Conservation (phyloP, 2,329 filamentous ascomycete species). For the Microsporum ferrugineum region DNA sequence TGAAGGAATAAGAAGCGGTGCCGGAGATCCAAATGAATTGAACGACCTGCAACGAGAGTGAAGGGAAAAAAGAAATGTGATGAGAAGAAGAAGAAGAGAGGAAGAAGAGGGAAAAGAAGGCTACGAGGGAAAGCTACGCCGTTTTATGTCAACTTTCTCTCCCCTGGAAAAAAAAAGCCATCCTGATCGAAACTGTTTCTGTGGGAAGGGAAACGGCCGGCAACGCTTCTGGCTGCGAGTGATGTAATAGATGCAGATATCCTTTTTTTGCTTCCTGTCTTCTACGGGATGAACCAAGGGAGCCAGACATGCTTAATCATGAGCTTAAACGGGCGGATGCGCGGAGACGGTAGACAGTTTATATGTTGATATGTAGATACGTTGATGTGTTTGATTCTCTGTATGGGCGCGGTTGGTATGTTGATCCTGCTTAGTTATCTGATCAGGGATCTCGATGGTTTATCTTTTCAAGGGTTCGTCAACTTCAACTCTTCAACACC, state of each 20-base stretch:
- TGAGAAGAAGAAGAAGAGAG: neutral
- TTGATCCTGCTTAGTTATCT: neutral
- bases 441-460: neutral
- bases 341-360: no score
- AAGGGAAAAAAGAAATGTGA: neutral
- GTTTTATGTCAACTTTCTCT: no score
- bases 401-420: neutral
- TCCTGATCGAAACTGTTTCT: no score
- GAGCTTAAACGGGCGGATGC: no score
- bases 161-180: no score
- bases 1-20: neutral
- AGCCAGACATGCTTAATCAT: no score
- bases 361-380: neutral
- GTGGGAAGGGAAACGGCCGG: no score
- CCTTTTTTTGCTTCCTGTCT: no score
- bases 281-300: no score
- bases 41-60: neutral
- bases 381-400: neutral
- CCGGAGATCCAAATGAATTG: neutral
- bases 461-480: neutral
- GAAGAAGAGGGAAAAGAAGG: slow-evolving; percentile 3
- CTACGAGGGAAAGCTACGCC: slow-evolving; percentile 1
- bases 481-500: neutral
- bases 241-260: no score
- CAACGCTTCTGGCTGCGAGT: no score